Base-by-base conservation (phyloP, 805 yeast genomes). In the Torulaspora quercuum region DNA sequence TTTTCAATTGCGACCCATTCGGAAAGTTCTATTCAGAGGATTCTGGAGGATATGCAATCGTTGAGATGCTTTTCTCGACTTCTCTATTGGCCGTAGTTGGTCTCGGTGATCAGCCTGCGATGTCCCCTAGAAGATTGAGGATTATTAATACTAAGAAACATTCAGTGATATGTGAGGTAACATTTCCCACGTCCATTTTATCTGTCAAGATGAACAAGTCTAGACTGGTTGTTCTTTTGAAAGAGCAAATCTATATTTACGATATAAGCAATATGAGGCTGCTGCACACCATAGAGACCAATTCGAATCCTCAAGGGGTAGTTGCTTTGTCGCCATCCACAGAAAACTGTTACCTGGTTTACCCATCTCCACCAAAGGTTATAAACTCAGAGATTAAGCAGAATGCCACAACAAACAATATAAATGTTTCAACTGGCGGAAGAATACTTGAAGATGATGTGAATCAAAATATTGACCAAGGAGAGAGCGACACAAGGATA, bases 91-190 rank as follows among this genome's bases (percentile, higher is more conserved):
- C 85, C 4, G 66, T 80, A 9, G 87, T 82, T n/a, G 86, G 82
- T 0, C 54, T 77, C 21, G 88, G 88, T 0, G 85, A 80, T 41
- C 81, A 75, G 41, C 75, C 81, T 2, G 60, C 70, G 3, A 69
- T 77, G 52, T 77, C 86, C 6, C 94, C 95, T n/a, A 70, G 96
- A 42, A 77, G 88, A 46, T 70, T 90, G 42, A 79, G 80, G 53
- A 79, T 90, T 36, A 69, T 89, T 39, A 92, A 92, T 63, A 85
- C 95, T 2, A 86, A 85, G 57, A 66, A 61, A 45, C 61, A 64
- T 39, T 57, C 75, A 0, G 63, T 69, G 1, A 82, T 83, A 9
- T 83, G 92, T 57, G 90, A 82, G 55, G 67, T 83, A 37, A 72
- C 82, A 0, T 83, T 82, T 49, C 82, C 86, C 1, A 69, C 81